phyloP scores from a whole-genome alignment of 1,139 yeast genomes.

The Pichia sp. region DNA sequence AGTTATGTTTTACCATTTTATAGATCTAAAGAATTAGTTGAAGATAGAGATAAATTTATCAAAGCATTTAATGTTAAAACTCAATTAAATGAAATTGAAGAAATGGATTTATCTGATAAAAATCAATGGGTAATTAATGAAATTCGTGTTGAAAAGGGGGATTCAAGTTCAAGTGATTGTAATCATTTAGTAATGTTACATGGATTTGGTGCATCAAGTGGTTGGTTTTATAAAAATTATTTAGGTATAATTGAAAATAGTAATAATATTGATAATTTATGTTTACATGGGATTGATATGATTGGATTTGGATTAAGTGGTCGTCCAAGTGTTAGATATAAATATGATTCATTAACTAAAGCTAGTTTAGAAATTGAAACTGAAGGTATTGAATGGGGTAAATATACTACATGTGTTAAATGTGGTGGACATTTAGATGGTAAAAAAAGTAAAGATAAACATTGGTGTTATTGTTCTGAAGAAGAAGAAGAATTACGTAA shows the following conservation, averaged over 20 bases:
- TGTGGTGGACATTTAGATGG: conserved; percentile 19
- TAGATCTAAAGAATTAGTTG: conserved; percentile 14
- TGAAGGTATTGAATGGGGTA: conserved; percentile 16
- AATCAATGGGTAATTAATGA: conserved; percentile 22
- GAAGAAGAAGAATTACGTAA: conserved; percentile 8
- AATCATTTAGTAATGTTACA: conserved; percentile 65
- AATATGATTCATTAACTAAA: conserved; percentile 22
- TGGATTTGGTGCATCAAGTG: conserved; percentile 89
- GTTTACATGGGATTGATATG: conserved; percentile 71
- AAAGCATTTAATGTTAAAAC: conserved; percentile 18
- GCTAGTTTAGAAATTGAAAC: conserved; percentile 19
- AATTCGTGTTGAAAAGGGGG: conserved; percentile 19
- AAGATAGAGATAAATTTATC: conserved; percentile 1
- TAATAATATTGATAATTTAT: conserved; percentile 19
- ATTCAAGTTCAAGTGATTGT: conserved; percentile 14
- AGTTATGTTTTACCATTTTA: conserved; percentile 26
- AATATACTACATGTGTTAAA: conserved; percentile 9
- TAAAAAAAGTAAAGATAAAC: conserved; percentile 5
- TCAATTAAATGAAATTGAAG: conserved; percentile 1
- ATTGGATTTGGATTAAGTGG: conserved; percentile 82
- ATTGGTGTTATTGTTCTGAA: conserved; percentile 16
- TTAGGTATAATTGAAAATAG: conserved; percentile 39
- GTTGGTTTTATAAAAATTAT: conserved; percentile 78
- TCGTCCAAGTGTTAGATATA: conserved; percentile 43
- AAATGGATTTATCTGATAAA: conserved; percentile 3